Evolutionary conservation across 495 filamentous ascomycete species (phyloP), one percentile per base, ranked within the genome.

Genomic region (Niebla homalea): DNA sequence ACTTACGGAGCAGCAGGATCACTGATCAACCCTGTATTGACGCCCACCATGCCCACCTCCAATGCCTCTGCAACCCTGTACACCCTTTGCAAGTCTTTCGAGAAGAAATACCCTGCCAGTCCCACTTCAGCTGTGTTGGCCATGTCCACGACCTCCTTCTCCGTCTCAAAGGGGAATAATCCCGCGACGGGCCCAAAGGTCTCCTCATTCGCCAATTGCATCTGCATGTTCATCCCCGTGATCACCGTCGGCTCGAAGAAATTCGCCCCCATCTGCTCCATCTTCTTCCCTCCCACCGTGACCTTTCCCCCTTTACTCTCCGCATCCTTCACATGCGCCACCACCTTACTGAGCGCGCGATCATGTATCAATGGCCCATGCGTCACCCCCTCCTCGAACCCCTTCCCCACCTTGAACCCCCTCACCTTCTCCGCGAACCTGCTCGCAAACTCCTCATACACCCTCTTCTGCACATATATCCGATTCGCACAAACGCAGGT

Each of bases 181-280:
- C 80, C 85, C 3, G 87, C 85, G 5, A 94, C 77, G 19, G 88
- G 88, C 2, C 87, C 88, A 61, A 94, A 94, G 0, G 87, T 94
- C 67, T 94, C 88, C 62, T 94, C 88, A 1, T 64, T 66, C 19
- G 85, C 79, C 46, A 92, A 67, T 37, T 73, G 73, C 87, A 94
- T 92, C 15, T 87, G 81, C 54, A 70, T 74, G 23, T 66, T 87
- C 83, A 94, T 87, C n/a, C 75, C 80, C 2, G 79, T 79, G 41
- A 94, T 71, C 22, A 94, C 81, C 0, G 88, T 94, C 12, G 81
- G 84, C 62, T 87, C 71, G 63, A 80, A 89, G 69, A 92, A 94
- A 66, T 89, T 87, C 3, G 73, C 62, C 4, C 88, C 84, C 19
- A 81, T 67, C 10, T 80, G 73, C 3, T 76, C 68, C 50, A 81